Base-by-base conservation (phyloP, 2,329 filamentous ascomycete genomes). In the Ascochyta rabiei region DNA sequence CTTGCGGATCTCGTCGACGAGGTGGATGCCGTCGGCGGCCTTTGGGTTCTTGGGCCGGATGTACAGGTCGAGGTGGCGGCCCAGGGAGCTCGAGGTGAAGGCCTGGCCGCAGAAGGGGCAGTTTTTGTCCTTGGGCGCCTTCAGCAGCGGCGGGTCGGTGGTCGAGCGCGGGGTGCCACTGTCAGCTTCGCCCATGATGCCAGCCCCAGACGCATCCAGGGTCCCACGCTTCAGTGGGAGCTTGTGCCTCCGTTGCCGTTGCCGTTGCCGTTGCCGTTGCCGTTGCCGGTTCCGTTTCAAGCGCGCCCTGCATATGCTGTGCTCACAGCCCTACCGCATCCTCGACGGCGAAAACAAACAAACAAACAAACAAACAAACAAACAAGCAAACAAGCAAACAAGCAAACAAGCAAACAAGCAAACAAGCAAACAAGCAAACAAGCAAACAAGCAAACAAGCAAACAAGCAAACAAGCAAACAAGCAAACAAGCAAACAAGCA, bases 31-130 rank as follows among this genome's bases (percentile, higher is more conserved):
- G 76, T 98, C 93, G 6, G 89, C 80, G 1, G 88, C 83, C 75
- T 93, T 95, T 1, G 93, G 91, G 74, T 97, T 97, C 79, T 92
- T 96, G 55, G 92, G 89, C 71, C 92, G 93, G 68, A 97, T 93
- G 75, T 96, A 97, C 34, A 96, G 85, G 74, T 98, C 93, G 63
- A 97, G 87, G 76, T 98, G 93, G 40, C 93, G 89, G 44, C 93
- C 93, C 48, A 98, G 85, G 26, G 61, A 64, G 15, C 92, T 96
- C 1, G 93, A 97, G 15, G 93, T 97, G 72, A 97, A 98, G 6
- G 89, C 83, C 75, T 96, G 91, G 41, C 86, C 83, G 75, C 93
- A 98, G 78, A 91, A 98, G 31, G 88, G 90, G 74, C 93, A 97
- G 61, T 82, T 87, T 71, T 90, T 91, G 79, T 98, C 93, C 76